phyloP scores from a whole-genome alignment of 1,139 yeast species.

The Yamadazyma dushanensis region DNA sequence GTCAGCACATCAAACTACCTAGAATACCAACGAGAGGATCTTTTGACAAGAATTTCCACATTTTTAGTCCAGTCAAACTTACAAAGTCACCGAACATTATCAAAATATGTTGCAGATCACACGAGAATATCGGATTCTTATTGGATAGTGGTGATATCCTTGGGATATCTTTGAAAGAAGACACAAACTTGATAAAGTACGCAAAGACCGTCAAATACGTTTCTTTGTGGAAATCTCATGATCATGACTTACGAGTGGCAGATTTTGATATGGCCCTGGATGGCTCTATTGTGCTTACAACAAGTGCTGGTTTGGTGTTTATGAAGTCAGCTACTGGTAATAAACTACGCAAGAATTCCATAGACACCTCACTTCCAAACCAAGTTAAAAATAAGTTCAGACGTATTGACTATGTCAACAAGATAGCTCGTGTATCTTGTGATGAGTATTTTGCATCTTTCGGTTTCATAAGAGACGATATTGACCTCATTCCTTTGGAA shows the following conservation, averaged over 20 bases:
- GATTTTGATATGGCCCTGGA: constrained; percentile 71
- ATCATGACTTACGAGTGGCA: constrained; percentile 46
- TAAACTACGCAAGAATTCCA: constrained; percentile 32
- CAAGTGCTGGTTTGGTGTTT: constrained; percentile 67
- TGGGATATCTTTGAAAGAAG: constrained; percentile 14
- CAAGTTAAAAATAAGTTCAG: constrained; percentile 50
- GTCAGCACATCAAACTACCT: constrained; percentile 54
- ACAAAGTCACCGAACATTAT: constrained; percentile 39
- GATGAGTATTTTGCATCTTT: constrained; percentile 70
- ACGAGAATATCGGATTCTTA: constrained; percentile 41
- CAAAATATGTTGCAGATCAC: constrained; percentile 36
- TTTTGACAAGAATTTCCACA: constrained; percentile 47
- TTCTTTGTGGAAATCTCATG: constrained; percentile 55
- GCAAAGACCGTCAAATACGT: constrained; percentile 36
- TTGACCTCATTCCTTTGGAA: constrained; percentile 52
- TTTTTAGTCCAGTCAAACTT: constrained; percentile 51
- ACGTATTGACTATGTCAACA: constrained; percentile 53
- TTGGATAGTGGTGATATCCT: constrained; percentile 54
- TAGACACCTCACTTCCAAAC: constrained; percentile 28
- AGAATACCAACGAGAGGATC: constrained; percentile 34
- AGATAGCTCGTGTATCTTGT: constrained; percentile 59
- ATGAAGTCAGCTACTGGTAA: constrained; percentile 19
- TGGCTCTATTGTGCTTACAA: constrained; percentile 69
- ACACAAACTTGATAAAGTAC: constrained; percentile 23
- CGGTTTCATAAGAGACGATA: constrained; percentile 67